Conservation (phyloP, 176 grass and related monocot species). For the Oryza punctata region DNA sequence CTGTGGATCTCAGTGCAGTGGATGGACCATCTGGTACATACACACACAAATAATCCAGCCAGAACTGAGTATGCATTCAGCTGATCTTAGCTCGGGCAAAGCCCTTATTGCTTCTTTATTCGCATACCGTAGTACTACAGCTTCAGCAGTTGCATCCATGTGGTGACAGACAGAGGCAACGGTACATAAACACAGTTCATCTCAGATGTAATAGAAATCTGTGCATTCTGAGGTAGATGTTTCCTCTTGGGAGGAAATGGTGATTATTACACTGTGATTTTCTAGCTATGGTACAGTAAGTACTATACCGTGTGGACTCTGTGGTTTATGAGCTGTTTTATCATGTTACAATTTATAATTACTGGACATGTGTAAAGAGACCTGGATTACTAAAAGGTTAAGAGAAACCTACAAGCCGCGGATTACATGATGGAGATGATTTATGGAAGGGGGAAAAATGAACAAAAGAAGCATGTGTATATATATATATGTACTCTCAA, state of each 20-base stretch:
- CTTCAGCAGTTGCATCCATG: background rate
- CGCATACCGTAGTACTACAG: background rate
- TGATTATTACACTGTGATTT: slow-evolving; percentile 17
- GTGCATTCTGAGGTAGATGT: background rate
- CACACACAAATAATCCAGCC: background rate
- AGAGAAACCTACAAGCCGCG: slow-evolving; percentile 20
- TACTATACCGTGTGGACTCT: slow-evolving; percentile 13
- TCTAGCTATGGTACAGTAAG: slow-evolving; percentile 24
- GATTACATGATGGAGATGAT: slow-evolving; percentile 39
- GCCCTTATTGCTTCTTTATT: background rate
- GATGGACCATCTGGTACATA: background rate
- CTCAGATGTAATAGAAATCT: slow-evolving; percentile 11
- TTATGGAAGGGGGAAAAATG: background rate
- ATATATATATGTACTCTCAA: slow-evolving; percentile 46
- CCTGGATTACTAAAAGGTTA: slow-evolving; percentile 6
- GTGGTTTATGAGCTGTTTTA: slow-evolving; percentile 26
- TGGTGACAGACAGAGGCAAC: background rate
- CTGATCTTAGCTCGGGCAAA: background rate
- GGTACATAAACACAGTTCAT: background rate
- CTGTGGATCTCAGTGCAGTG: background rate
- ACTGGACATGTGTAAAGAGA: background rate
- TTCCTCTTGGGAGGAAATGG: background rate
- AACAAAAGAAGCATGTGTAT: slow-evolving; percentile 31
- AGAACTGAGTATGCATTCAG: background rate
- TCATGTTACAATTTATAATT: slow-evolving; percentile 39